Evolutionary conservation across 2,329 filamentous ascomycete species (phyloP).

Genomic region (Ophiostoma tasmaniense): DNA sequence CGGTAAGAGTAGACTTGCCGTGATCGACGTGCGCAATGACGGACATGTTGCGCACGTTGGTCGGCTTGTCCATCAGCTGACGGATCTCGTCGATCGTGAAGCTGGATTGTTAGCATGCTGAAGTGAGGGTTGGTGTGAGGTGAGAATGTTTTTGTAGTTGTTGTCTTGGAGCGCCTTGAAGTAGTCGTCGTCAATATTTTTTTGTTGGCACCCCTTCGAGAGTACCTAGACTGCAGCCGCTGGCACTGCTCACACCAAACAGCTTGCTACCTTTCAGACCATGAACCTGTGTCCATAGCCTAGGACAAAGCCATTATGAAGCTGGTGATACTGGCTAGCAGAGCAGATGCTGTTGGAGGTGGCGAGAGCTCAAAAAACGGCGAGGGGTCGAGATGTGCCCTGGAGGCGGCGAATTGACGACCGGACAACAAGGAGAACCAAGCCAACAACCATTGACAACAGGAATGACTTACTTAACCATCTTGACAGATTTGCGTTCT

Average conservation of each 20-base stretch:
- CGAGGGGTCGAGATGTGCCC: conserved; percentile 1
- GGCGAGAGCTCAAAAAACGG: conserved; percentile 4
- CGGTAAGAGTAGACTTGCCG: conserved; percentile 99
- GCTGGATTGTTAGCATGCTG: conserved; percentile 41
- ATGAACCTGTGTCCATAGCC: background rate
- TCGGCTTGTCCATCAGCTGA: conserved; percentile 67
- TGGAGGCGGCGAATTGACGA: background rate
- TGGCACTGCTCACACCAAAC: background rate
- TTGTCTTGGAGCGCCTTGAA: background rate
- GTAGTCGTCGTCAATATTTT: background rate
- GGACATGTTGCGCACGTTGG: conserved; percentile 50
- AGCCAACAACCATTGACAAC: background rate
- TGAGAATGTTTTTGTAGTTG: background rate
- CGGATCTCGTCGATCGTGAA: conserved; percentile 97
- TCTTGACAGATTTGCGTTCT: conserved; percentile 68
- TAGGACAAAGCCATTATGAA: no score
- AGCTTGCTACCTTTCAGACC: background rate
- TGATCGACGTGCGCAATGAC: conserved; percentile 99
- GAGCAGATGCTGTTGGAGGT: background rate
- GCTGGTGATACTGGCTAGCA: background rate
- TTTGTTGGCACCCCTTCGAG: background rate
- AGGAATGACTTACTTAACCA: conserved; percentile 86
- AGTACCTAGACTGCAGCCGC: background rate
- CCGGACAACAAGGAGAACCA: background rate
- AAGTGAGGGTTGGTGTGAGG: no score